Conservation (phyloP, 2,329 filamentous ascomycete genomes). For the Fusarium coffeatum region DNA sequence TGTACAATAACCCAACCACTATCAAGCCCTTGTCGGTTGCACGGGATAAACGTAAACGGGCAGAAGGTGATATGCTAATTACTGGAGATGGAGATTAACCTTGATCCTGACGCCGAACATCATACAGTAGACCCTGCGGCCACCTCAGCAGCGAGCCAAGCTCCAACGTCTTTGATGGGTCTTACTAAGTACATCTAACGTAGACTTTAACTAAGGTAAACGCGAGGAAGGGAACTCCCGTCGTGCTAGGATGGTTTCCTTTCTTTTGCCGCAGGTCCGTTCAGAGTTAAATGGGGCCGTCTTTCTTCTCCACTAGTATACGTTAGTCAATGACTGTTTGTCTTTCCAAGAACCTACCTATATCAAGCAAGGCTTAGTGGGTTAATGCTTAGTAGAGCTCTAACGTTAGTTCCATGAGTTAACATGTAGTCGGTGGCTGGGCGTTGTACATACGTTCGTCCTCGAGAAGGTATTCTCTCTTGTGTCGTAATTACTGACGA, state of each 20-base stretch:
- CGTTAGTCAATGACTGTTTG: neutral
- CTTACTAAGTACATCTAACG: neutral
- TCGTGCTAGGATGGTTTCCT: slow-evolving; percentile 25
- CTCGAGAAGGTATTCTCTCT: neutral
- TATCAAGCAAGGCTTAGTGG: neutral
- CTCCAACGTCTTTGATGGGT: slow-evolving; percentile 20
- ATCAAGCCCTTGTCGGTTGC: neutral
- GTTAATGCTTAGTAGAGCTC: slow-evolving; percentile 4
- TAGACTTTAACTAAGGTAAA: slow-evolving; percentile 6
- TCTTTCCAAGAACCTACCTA: neutral
- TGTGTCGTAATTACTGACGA: neutral
- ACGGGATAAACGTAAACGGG: neutral
- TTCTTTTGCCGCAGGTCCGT: slow-evolving; percentile 10
- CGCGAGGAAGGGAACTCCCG: slow-evolving; percentile 35
- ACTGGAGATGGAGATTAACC: neutral
- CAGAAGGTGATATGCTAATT: neutral
- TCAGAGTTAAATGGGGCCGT: slow-evolving; percentile 4
- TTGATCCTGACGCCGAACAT: neutral
- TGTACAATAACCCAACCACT: neutral
- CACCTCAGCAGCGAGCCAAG: neutral
- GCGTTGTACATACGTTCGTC: neutral
- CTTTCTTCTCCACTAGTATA: neutral
- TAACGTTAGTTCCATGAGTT: neutral
- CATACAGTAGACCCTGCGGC: neutral
- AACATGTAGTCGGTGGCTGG: neutral